A percentile compares a stretch with the other conserved stretches of the same genome.
Conservation (phyloP, 768 basidiomycete species). For the Tulasnella sp. region DNA sequence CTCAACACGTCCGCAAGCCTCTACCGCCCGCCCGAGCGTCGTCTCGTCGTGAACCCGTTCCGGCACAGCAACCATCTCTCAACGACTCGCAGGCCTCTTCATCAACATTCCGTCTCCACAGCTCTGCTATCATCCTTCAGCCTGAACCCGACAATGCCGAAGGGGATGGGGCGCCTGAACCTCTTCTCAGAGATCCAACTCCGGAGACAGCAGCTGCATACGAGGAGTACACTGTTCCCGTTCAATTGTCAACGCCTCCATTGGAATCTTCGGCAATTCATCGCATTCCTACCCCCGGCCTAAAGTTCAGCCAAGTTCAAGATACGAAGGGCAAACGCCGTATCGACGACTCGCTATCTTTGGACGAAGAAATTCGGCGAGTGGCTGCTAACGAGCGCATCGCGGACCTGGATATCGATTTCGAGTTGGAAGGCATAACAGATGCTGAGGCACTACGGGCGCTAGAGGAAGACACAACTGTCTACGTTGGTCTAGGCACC, state of each 20-base stretch:
- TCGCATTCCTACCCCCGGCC: background rate
- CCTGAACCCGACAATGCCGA: background rate
- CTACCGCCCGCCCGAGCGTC: background rate
- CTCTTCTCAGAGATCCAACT: background rate
- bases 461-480: constrained; percentile 10
- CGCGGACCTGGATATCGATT: constrained; percentile 19
- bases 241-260: constrained; percentile 11
- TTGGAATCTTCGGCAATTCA: background rate
- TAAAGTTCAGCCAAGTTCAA: background rate
- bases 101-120: background rate
- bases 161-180: background rate
- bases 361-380: constrained; percentile 26
- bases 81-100: background rate
- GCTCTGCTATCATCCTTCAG: background rate
- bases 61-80: background rate
- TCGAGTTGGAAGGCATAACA: background rate
- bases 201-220: background rate
- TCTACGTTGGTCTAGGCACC: constrained; percentile 18
- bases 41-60: background rate
- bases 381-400: constrained; percentile 27
- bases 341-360: background rate
- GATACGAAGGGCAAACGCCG: constrained; percentile 6
- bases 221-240: background rate
- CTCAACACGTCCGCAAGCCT: background rate
- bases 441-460: background rate